Conservation (phyloP, 352 stramenopile genomes). For the Peronosclerospora sorghi region DNA sequence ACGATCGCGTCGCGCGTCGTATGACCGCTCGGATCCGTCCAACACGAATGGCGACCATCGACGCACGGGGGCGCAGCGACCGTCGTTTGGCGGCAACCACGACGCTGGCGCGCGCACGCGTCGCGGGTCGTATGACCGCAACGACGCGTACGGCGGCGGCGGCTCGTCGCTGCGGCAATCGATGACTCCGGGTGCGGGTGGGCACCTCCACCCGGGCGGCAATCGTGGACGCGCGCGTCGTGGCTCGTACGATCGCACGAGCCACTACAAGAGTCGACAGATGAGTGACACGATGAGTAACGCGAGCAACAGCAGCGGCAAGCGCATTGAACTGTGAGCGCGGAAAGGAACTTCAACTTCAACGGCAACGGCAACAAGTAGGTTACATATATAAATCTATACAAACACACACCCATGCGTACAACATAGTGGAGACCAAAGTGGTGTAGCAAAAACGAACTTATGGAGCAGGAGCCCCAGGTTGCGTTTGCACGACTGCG, state of each 20-base stretch:
- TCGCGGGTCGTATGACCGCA: constrained; percentile 41
- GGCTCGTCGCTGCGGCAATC: constrained; percentile 30
- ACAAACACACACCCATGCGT: too few relatives aligned
- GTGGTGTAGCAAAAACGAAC: too few relatives aligned
- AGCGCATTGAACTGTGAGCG: constrained; percentile 62
- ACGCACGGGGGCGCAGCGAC: constrained; percentile 21
- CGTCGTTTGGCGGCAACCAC: constrained; percentile 25
- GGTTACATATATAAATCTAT: too few relatives aligned
- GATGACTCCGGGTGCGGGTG: constrained; percentile 26
- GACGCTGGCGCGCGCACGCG: too few relatives aligned
- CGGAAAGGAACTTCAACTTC: constrained; percentile 6
- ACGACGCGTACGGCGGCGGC: constrained; percentile 22
- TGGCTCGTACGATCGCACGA: constrained; percentile 49
- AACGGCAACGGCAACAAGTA: too few relatives aligned
- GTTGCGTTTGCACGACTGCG: too few relatives aligned
- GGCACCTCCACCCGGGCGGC: constrained; percentile 22
- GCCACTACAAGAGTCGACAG: constrained; percentile 27
- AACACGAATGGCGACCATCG: constrained; percentile 24
- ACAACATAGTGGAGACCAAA: too few relatives aligned
- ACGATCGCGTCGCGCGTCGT: constrained; percentile 39
- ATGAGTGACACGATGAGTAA: constrained; percentile 43
- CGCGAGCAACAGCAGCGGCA: constrained; percentile 43
- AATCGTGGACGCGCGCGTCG: constrained; percentile 41
- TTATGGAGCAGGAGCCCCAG: too few relatives aligned
- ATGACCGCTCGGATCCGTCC: constrained; percentile 33